Evolutionary conservation across 2,329 filamentous ascomycete genomes (phyloP).

Genomic region (Botrytis fabae): DNA sequence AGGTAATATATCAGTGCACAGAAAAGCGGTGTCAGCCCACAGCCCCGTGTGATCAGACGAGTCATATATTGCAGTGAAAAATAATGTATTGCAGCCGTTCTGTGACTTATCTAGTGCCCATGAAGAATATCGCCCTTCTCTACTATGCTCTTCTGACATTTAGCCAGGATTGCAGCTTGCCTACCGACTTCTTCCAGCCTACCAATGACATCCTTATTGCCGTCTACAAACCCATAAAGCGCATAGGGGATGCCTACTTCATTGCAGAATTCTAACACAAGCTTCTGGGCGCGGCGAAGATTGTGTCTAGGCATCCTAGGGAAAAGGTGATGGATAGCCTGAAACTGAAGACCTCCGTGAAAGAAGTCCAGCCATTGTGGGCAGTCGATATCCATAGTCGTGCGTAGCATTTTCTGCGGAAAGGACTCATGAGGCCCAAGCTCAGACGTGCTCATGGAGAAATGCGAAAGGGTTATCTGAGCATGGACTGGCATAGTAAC

Average conservation of each 20-base stretch:
- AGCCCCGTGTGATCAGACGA: background rate
- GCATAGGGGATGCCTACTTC: conserved; percentile 85
- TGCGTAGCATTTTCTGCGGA: conserved; percentile 85
- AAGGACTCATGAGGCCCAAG: conserved; percentile 83
- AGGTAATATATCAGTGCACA: conserved; percentile 1
- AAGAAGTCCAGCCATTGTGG: conserved; percentile 86
- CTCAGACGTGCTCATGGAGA: conserved; percentile 89
- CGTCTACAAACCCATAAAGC: conserved; percentile 79
- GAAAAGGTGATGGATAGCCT: conserved; percentile 84
- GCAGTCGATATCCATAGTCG: conserved; percentile 91
- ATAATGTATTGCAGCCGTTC: background rate
- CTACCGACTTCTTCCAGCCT: conserved; percentile 75
- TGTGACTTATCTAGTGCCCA: conserved; percentile 22
- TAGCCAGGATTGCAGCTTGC: conserved; percentile 74
- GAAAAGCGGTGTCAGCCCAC: background rate
- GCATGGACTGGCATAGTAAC: conserved; percentile 80
- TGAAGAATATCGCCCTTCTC: conserved; percentile 39
- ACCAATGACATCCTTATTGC: conserved; percentile 78
- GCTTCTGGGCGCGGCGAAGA: conserved; percentile 69
- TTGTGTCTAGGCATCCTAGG: conserved; percentile 85
- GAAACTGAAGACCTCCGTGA: conserved; percentile 86
- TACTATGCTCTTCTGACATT: conserved; percentile 60
- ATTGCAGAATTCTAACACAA: conserved; percentile 78
- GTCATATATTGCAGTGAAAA: background rate
- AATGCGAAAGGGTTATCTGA: conserved; percentile 89